These are phyloP conservation scores for Fomitopsis palustris DNA, from an alignment of 1,284 basidiomycete genomes.

Conservation along the genomic window DNA sequence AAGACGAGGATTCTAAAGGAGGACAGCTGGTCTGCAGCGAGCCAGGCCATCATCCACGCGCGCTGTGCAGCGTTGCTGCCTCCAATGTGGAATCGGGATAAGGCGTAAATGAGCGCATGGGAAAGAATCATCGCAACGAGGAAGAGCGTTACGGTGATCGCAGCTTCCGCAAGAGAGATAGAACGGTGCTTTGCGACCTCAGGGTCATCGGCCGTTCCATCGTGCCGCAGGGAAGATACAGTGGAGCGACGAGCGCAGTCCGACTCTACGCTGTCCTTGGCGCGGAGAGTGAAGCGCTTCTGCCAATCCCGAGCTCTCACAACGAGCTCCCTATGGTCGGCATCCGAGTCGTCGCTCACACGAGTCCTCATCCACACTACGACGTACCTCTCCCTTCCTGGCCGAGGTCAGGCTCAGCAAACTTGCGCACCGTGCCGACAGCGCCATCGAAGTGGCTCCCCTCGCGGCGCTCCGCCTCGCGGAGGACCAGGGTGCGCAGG, in stretches of 20 bases:
- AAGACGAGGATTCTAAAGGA: too few species aligned
- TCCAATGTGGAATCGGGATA: neutral
- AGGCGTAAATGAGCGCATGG: neutral
- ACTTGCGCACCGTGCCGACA: neutral
- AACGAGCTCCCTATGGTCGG: neutral
- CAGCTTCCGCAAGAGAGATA: neutral
- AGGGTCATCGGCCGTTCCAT: neutral
- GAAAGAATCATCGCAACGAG: neutral
- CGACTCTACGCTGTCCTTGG: neutral
- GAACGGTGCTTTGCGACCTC: neutral
- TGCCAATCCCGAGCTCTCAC: neutral
- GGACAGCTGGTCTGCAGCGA: too few species aligned
- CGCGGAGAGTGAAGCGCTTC: neutral
- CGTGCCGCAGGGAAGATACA: neutral
- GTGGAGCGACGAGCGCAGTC: neutral
- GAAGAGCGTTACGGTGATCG: neutral
- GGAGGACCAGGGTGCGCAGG: neutral
- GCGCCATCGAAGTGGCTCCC: conserved; percentile 1
- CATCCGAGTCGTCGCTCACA: neutral
- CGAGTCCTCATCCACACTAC: neutral
- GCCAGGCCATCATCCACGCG: too few species aligned
- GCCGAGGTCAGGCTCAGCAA: neutral
- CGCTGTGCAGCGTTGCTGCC: too few species aligned
- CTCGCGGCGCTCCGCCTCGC: neutral
- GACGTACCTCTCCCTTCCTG: neutral